Evolutionary conservation across 129 eudicot genomes (phyloP), one percentile per base, ranked within the genome.

Genomic region (Silybum marianum): DNA sequence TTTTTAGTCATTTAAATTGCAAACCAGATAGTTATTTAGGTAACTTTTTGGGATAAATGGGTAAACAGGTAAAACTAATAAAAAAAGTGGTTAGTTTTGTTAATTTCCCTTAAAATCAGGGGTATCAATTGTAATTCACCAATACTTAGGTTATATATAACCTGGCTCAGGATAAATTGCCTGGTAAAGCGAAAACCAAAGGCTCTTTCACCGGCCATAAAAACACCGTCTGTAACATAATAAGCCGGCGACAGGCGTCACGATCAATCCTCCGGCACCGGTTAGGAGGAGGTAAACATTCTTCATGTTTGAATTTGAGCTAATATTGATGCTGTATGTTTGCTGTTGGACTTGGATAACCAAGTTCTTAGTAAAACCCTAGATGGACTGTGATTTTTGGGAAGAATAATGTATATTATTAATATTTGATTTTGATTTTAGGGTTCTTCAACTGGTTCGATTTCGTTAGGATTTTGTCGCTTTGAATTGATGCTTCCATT

Each of bases 291-390:
- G 72, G 77, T 80, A 58, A 58, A 38, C 77, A 26, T 19, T 51
- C 3, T 36, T 36, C 11, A 14, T 80, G 38, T 21, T 80, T 71
- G 19, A 71, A 34, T 80, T 22, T 34, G 21, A 71, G 0, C 42
- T 28, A 71, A 51, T 18, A 12, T 80, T 36, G 9, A 54, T 80
- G 60, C 60, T 60, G 78, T 60, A 26, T 19, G 30, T 80, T 80
- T 72, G 21, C 62, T 69, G 13, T 72, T 80, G 24, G 18, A 60
- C 71, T 72, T 80, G 24, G 18, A 60, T 80, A 54, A 23, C n/a
- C 70, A 54, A 71, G 12, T 32, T 38, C 38, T 23, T 26, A 34
- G 19, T 34, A 73, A 80, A 80, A 80, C 84, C 84, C 78, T 80
- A 80, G 78, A 36, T 26, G 14, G 63, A 2, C 16, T 40, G 81